Percentiles rank a stretch among this genome's conserved stretches.
Evolutionary conservation across 179 eudicot genomes (phyloP).

Genomic region (Gypsophila paniculata): DNA sequence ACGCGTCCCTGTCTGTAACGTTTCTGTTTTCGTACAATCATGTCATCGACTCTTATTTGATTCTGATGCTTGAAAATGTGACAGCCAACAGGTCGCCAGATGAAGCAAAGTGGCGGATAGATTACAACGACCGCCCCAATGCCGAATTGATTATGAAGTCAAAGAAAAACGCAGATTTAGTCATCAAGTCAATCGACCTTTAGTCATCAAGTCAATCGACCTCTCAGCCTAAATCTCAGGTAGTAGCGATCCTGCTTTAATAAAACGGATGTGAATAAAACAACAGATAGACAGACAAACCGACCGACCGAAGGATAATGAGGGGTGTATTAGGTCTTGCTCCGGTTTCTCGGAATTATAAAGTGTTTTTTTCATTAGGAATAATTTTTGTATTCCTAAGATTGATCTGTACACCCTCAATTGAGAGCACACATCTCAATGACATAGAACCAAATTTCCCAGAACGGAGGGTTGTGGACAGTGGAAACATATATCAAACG

Average conservation of each 20-base stretch:
- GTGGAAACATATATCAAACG: too few species aligned
- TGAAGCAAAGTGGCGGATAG: slow-evolving; percentile 84
- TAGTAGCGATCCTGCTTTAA: neutral
- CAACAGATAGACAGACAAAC: neutral
- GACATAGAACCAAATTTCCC: too few species aligned
- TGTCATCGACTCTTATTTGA: slow-evolving; percentile 15
- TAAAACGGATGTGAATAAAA: slow-evolving; percentile 13
- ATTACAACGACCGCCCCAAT: slow-evolving; percentile 84
- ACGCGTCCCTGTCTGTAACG: slow-evolving; percentile 26
- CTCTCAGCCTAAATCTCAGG: slow-evolving; percentile 26
- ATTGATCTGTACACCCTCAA: neutral
- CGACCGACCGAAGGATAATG: neutral
- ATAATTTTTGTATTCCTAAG: neutral
- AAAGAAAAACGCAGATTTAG: slow-evolving; percentile 76
- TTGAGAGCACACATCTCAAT: neutral
- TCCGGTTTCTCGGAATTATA: neutral
- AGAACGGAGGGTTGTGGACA: too few species aligned
- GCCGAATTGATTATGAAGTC: slow-evolving; percentile 86
- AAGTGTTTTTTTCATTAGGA: neutral
- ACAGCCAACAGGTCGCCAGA: slow-evolving; percentile 59
- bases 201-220: slow-evolving; percentile 67
- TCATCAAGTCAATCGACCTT: slow-evolving; percentile 61
- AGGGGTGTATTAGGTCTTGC: slow-evolving; percentile 7
- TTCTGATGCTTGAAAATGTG: slow-evolving; percentile 10
- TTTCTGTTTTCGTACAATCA: neutral